Conservation (phyloP, 352 stramenopile genomes). For the Globisporangium paddicum region DNA sequence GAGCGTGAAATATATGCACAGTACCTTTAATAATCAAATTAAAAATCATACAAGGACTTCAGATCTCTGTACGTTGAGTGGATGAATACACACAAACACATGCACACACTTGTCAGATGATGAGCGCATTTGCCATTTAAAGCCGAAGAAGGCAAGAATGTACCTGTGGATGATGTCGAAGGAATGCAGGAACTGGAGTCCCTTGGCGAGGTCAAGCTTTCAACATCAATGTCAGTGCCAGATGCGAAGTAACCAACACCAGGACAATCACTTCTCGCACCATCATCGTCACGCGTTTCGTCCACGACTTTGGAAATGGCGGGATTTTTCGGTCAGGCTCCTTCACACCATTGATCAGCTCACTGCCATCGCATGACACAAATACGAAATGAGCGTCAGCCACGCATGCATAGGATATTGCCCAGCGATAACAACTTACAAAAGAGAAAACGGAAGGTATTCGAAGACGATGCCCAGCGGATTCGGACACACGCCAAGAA, state of each 20-base stretch:
- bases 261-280: constrained; percentile 17
- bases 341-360: constrained; percentile 68
- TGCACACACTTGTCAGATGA: neutral
- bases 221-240: neutral
- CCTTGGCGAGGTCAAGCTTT: constrained; percentile 63
- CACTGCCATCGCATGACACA: constrained; percentile 22
- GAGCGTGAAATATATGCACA: neutral
- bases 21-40: neutral
- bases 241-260: neutral
- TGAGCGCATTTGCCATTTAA: neutral
- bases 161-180: constrained; percentile 81
- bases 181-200: constrained; percentile 72
- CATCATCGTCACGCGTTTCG: constrained; percentile 76
- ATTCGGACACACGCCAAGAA: constrained; percentile 54
- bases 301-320: constrained; percentile 66
- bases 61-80: constrained; percentile 39
- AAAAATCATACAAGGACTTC: constrained; percentile 59
- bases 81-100: neutral
- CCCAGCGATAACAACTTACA: constrained; percentile 28
- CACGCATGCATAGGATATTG: neutral
- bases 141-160: neutral
- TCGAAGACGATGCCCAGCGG: constrained; percentile 69
- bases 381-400: neutral
- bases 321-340: constrained; percentile 52
- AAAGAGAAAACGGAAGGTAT: constrained; percentile 75